Base-by-base conservation (phyloP, 805 yeast genomes). In the Candida ficus region DNA sequence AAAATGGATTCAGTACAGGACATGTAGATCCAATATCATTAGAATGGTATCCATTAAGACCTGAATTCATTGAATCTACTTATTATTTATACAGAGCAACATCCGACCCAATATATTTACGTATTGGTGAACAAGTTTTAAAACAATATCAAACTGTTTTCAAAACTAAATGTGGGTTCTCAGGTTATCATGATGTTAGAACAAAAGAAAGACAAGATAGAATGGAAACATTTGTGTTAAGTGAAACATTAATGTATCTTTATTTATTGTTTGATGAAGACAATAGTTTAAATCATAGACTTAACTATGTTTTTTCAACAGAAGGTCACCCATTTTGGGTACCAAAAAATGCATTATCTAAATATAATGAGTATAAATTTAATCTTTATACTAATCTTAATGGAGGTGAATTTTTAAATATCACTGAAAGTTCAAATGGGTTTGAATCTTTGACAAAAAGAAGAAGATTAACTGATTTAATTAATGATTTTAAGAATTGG, bases 241-340 rank as follows among this genome's bases (percentile, higher is more conserved):
- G 95, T 43, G 98, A 90, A 57, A 85, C 95, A 1, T 67, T 87
- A 43, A 90, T 90, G 62, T 90, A 90, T 55, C 63, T 90, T 12
- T 90, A 80, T 54, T 61, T 90, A 22, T 62, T 89, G 32, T 90
- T 90, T 64, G 95, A 88, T 55, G 80, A 70, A 13, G 71, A 68
- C 6, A 79, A 88, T 55, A 53, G 56, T 1, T 68, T 78, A 45
- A 73, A 76, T 41, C 70, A 78, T 63, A 50, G 39, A 2, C 60
- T 61, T 3, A 52, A 56, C 14, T 60, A 46, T 61, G 67, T 25
- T 61, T 83, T 35, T 83, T 89, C 60, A 76, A 90, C 98, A 0
- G 98, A 90, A 54, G 96, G 90, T 0, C 98, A 90, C 60, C 95
- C 95, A 4, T 58, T 89, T 46, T 87, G 96, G 95, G 67, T 73